Evolutionary conservation across 2,329 filamentous ascomycete genomes (phyloP).

Genomic region (Clonostachys chloroleuca): DNA sequence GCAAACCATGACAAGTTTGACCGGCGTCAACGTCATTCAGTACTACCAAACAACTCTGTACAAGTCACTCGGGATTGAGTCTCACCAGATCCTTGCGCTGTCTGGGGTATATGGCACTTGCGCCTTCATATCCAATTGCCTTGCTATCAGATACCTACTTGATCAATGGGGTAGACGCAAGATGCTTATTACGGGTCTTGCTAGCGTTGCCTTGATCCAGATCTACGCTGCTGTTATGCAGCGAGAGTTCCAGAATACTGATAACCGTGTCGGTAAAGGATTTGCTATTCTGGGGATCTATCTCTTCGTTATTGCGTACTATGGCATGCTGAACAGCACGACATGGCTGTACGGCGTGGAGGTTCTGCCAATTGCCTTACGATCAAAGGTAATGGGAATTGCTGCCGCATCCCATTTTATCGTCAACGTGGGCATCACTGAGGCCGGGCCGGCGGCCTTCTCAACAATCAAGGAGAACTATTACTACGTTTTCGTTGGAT

Average conservation of each 20-base stretch:
- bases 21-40: constrained; percentile 15
- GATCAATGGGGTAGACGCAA: constrained; percentile 57
- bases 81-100: constrained; percentile 39
- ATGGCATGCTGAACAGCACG: constrained; percentile 47
- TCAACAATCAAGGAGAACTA: constrained; percentile 54
- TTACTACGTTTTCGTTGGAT: constrained; percentile 55
- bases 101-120: constrained; percentile 43
- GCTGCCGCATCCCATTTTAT: constrained; percentile 48
- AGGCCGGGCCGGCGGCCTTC: constrained; percentile 51
- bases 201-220: constrained; percentile 47
- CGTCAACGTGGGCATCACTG: constrained; percentile 49
- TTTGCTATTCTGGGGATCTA: constrained; percentile 57
- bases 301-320: constrained; percentile 51
- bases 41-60: constrained; percentile 22
- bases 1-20: constrained; percentile 32
- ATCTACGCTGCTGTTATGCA: constrained; percentile 59
- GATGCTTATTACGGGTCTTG: constrained; percentile 50
- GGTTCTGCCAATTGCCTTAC: constrained; percentile 44
- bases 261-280: constrained; percentile 51
- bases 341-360: constrained; percentile 53
- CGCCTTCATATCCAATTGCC: constrained; percentile 42
- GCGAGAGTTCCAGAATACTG: constrained; percentile 46
- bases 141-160: constrained; percentile 46
- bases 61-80: constrained; percentile 38
- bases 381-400: constrained; percentile 51